Conservation (phyloP, 352 stramenopile genomes). For the Globisporangium nunn region DNA sequence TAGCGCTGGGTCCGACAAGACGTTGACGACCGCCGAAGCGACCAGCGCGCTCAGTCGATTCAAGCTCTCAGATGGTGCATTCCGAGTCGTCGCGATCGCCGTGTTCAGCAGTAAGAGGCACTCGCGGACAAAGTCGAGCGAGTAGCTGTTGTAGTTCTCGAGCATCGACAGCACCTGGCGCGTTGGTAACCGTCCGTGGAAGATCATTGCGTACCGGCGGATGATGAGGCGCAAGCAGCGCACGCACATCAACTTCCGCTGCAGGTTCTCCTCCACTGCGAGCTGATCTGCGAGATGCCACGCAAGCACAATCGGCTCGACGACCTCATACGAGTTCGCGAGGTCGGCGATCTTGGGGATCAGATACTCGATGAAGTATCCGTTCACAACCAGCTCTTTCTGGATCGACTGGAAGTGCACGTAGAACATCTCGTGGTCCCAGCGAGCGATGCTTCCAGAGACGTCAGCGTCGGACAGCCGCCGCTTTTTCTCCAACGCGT, state of each 20-base stretch:
- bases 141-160: conserved; percentile 36
- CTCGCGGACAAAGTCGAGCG: conserved; percentile 53
- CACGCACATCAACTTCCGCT: conserved; percentile 50
- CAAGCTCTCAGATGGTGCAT: conserved; percentile 54
- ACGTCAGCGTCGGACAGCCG: conserved; percentile 9
- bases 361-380: conserved; percentile 73
- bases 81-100: conserved; percentile 60
- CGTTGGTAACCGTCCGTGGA: conserved; percentile 67
- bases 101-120: conserved; percentile 73
- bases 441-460: conserved; percentile 29
- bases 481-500: conserved; percentile 30
- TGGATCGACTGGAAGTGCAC: conserved; percentile 71
- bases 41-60: conserved; percentile 45
- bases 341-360: conserved; percentile 64
- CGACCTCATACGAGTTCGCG: conserved; percentile 56
- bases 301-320: conserved; percentile 61
- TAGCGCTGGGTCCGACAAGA: conserved; percentile 51
- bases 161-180: conserved; percentile 54
- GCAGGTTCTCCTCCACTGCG: conserved; percentile 48
- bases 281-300: conserved; percentile 79
- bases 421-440: conserved; percentile 80
- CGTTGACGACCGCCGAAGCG: conserved; percentile 39
- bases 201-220: conserved; percentile 69
- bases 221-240: conserved; percentile 65
- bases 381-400: conserved; percentile 68